Evolutionary conservation across 139 green algal species (phyloP), one percentile per base, ranked within the genome.

Genomic region (Volvox reticuliferus): DNA sequence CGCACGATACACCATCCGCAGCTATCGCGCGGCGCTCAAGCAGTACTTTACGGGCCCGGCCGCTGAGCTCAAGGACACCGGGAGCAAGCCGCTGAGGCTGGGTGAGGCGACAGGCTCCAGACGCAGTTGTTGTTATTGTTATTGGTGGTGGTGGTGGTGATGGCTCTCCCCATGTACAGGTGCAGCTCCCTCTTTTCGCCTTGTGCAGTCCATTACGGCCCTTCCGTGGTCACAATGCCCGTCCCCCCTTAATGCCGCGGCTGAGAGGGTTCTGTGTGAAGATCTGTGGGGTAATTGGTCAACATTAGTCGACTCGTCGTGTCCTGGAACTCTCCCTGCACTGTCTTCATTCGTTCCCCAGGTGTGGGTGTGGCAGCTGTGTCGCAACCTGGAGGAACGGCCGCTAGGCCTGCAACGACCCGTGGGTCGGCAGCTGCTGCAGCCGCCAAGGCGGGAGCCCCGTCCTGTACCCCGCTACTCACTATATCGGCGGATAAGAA

Each of bases 331-430:
- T 75, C 67, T 26, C 24, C 67, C 67, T 28, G 24, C 67, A 75
- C 24, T 28, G 22, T 14, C 22, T 75, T n/a, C n/a, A n/a, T 75
- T 75, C 71, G 21, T 79, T 33, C 81, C 16, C 19, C 92, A 69
- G 92, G 92, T 14, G 32, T 37, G 0, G 92, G 92, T 2, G 20
- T 94, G 21, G 92, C 89, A 3, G 63, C 92, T 16, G 78, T 68
- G 36, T 93, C 85, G 33, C 36, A 12, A 32, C 81, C 73, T 12
- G 77, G 65, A 3, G 73, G 50, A 0, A 21, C 69, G 0, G 37
- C 65, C 14, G 35, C 85, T 71, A 82, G 81, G 86, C 86, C 86
- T 16, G 86, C 86, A 6, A 28, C 86, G 28, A 83, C 50, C 12
- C 71, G 86, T n/a, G 86, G 86, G 36, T 90, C 86, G 5, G 3